A percentile compares a stretch with the other conserved stretches of the same genome.
phyloP scores from a whole-genome alignment of 2,329 filamentous ascomycete genomes.

The Hymenoscyphus scutula region DNA sequence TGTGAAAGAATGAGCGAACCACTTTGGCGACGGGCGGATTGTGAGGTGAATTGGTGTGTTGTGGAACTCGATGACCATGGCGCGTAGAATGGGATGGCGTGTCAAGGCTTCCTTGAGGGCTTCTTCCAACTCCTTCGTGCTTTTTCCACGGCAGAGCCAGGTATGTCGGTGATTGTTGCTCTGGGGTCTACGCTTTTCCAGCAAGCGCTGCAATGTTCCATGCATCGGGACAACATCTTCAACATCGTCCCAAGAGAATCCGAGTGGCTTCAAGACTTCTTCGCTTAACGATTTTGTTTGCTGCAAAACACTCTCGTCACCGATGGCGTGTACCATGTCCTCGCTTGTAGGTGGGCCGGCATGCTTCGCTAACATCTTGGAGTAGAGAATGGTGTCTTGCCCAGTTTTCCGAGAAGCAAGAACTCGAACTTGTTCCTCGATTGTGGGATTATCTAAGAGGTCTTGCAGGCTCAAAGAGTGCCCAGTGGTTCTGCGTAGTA shows the following conservation, averaged over 20 bases:
- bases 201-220: conserved; percentile 11
- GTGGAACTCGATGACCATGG: conserved; percentile 15
- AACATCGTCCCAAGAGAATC: conserved; percentile 18
- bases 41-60: conserved; percentile 13
- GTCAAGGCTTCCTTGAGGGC: conserved; percentile 14
- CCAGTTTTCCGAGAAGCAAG: conserved; percentile 8
- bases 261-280: conserved; percentile 9
- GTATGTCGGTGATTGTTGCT: conserved; percentile 17
- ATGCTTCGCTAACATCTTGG: conserved; percentile 12
- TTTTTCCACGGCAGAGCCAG: conserved; percentile 11
- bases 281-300: conserved; percentile 10
- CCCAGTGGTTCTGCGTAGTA: conserved; percentile 11
- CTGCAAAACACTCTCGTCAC: conserved; percentile 6
- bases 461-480: conserved; percentile 12
- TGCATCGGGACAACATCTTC: conserved; percentile 21
- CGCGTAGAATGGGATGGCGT: conserved; percentile 16
- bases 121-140: conserved; percentile 5
- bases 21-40: conserved; percentile 14
- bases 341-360: conserved; percentile 12
- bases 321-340: conserved; percentile 15
- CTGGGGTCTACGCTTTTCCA: conserved; percentile 14
- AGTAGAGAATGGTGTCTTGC: conserved; percentile 3
- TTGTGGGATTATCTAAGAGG: conserved; percentile 12
- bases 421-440: conserved; percentile 15
- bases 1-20: conserved; percentile 15